Evolutionary conservation across 2,329 filamentous ascomycete species (phyloP).

Genomic region (Phoma sp.): DNA sequence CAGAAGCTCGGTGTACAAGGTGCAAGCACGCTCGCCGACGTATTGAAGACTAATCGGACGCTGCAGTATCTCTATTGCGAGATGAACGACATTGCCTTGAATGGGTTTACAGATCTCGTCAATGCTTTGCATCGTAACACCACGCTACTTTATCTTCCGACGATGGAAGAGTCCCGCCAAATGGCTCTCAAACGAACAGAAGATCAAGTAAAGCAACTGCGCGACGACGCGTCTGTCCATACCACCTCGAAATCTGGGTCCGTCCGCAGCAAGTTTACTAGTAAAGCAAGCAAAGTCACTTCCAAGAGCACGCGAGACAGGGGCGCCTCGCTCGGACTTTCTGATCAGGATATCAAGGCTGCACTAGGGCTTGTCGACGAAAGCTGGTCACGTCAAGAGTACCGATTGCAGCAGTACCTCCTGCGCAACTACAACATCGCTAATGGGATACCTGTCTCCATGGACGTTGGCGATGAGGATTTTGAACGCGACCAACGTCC

Average conservation of each 20-base stretch:
- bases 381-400: constrained; percentile 57
- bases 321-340: constrained; percentile 36
- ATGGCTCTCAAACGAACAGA: constrained; percentile 66
- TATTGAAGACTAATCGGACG: constrained; percentile 67
- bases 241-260: constrained; percentile 40
- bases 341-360: constrained; percentile 58
- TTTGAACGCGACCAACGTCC: constrained; percentile 51
- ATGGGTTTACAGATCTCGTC: constrained; percentile 71
- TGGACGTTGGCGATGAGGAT: constrained; percentile 54
- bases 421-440: constrained; percentile 55
- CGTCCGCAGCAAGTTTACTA: constrained; percentile 43
- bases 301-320: constrained; percentile 36
- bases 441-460: constrained; percentile 50
- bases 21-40: constrained; percentile 71
- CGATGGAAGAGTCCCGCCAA: constrained; percentile 66
- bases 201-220: constrained; percentile 61
- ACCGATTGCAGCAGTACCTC: constrained; percentile 55
- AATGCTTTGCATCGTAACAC: constrained; percentile 71
- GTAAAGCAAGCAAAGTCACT: constrained; percentile 38
- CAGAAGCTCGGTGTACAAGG: constrained; percentile 73
- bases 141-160: constrained; percentile 66
- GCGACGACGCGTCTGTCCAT: constrained; percentile 45
- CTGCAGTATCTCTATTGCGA: constrained; percentile 72
- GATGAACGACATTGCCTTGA: constrained; percentile 74
- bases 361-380: constrained; percentile 56